Conservation (phyloP, 805 yeast species). For the Candida pseudoglaebosa region DNA sequence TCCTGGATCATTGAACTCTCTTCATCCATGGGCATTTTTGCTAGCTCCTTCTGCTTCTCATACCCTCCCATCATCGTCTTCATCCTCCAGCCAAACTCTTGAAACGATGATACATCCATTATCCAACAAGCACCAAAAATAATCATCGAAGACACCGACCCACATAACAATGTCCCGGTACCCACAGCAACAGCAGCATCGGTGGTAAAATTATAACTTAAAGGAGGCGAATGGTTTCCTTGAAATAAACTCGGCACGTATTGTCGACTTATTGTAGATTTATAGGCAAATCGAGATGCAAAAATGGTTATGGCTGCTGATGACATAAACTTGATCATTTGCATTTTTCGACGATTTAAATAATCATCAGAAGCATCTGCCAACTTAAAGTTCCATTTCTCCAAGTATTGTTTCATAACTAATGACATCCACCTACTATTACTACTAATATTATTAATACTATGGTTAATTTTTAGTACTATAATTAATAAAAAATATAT, state of each 20-base stretch:
- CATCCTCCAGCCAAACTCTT: slow-evolving; percentile 71
- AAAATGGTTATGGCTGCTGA: slow-evolving; percentile 69
- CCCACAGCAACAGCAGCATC: slow-evolving; percentile 86
- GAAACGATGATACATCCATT: slow-evolving; percentile 61
- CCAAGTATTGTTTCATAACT: background rate
- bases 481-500: too few species aligned
- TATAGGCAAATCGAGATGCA: slow-evolving; percentile 69
- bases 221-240: slow-evolving; percentile 82
- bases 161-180: slow-evolving; percentile 73
- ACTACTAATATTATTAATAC: too few species aligned
- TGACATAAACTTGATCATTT: slow-evolving; percentile 68
- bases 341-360: slow-evolving; percentile 59
- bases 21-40: slow-evolving; percentile 45
- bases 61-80: slow-evolving; percentile 66
- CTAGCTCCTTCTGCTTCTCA: slow-evolving; percentile 46
- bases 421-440: too few species aligned
- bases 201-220: slow-evolving; percentile 64
- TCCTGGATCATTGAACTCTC: slow-evolving; percentile 58
- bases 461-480: too few species aligned
- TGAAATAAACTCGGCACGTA: slow-evolving; percentile 75
- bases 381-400: slow-evolving; percentile 21
- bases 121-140: slow-evolving; percentile 78
- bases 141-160: slow-evolving; percentile 67
- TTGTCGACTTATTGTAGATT: slow-evolving; percentile 69
- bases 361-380: slow-evolving; percentile 45